Percentiles rank a stretch among this genome's conserved stretches.
Evolutionary conservation across 169 alveolate species (phyloP).

Genomic region (Eimeria falciformis): DNA sequence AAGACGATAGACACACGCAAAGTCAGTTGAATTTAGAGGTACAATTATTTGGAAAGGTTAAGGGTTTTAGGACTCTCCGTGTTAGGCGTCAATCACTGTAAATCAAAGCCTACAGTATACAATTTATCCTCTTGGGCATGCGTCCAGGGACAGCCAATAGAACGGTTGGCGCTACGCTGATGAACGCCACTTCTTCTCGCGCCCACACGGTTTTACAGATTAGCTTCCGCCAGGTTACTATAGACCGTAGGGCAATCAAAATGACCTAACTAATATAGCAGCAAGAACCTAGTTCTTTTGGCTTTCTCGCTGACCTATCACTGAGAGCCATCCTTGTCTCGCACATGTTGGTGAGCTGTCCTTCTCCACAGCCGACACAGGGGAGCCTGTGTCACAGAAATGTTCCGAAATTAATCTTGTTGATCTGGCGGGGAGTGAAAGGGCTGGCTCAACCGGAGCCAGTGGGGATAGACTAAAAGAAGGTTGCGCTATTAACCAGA

Average conservation of each 20-base stretch:
- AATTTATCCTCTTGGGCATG: background rate
- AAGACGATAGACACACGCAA: background rate
- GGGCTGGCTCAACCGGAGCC: conserved; percentile 94
- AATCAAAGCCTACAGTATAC: no score
- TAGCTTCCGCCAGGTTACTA: conserved; percentile 86
- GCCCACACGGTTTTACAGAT: conserved; percentile 95
- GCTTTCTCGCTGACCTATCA: background rate
- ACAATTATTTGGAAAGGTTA: background rate
- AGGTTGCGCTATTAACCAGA: conserved; percentile 94
- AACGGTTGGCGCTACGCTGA: conserved; percentile 93
- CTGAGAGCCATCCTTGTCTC: background rate
- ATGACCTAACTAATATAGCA: background rate
- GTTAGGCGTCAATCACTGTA: background rate
- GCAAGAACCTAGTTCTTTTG: background rate
- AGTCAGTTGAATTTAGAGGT: background rate
- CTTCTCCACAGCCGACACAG: conserved; percentile 88
- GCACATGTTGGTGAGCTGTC: background rate
- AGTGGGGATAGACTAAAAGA: conserved; percentile 94
- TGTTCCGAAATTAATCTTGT: conserved; percentile 94
- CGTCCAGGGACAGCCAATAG: conserved; percentile 82
- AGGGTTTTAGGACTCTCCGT: background rate
- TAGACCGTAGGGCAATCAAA: conserved; percentile 48
- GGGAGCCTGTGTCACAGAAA: conserved; percentile 81
- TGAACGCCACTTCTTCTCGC: conserved; percentile 93
- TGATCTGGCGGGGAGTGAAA: conserved; percentile 96